A percentile compares a stretch with the other conserved stretches of the same genome.
These are phyloP conservation scores for Diaporthe nobilis DNA, from an alignment of 2,329 filamentous ascomycete species.

Conservation along the genomic window DNA sequence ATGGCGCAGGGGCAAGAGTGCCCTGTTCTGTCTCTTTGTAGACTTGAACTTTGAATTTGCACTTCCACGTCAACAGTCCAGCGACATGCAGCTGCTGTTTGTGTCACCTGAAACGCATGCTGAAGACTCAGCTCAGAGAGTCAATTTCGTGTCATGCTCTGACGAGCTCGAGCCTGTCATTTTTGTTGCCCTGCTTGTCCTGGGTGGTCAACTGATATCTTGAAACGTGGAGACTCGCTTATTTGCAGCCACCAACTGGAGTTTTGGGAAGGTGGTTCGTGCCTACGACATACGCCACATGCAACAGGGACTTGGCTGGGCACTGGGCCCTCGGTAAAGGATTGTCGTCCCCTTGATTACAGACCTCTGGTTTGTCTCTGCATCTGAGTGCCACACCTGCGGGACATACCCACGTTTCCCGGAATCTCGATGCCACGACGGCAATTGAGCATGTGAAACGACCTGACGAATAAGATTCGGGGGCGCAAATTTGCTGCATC, in stretches of 20 bases:
- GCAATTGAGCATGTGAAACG: slow-evolving; percentile 34
- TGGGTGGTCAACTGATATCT: slow-evolving; percentile 29
- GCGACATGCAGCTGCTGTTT: slow-evolving; percentile 9
- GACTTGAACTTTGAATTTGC: slow-evolving; percentile 1
- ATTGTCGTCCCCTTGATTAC: slow-evolving; percentile 34
- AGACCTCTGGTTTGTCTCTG: slow-evolving; percentile 10
- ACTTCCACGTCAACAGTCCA: not conserved
- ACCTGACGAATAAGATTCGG: slow-evolving; percentile 10
- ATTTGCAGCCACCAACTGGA: slow-evolving; percentile 18
- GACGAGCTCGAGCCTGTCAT: slow-evolving; percentile 29
- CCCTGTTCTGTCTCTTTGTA: slow-evolving; percentile 1
- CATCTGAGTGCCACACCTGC: slow-evolving; percentile 21
- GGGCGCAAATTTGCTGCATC: slow-evolving; percentile 3
- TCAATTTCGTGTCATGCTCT: slow-evolving; percentile 30
- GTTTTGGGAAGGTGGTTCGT: slow-evolving; percentile 39
- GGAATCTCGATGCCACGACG: slow-evolving; percentile 29
- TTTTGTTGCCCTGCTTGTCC: slow-evolving; percentile 21
- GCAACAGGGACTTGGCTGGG: slow-evolving; percentile 20
- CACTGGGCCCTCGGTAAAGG: slow-evolving; percentile 26
- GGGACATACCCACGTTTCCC: slow-evolving; percentile 33
- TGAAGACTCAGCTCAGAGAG: slow-evolving; percentile 33
- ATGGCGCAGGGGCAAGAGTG: slow-evolving; percentile 14
- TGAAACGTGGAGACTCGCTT: slow-evolving; percentile 40
- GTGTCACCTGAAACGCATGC: slow-evolving; percentile 36
- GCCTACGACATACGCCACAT: slow-evolving; percentile 14